Percentiles rank a stretch among this genome's conserved stretches.
Conservation (phyloP, 2,329 filamentous ascomycete species). For the Paraphoma sp. region DNA sequence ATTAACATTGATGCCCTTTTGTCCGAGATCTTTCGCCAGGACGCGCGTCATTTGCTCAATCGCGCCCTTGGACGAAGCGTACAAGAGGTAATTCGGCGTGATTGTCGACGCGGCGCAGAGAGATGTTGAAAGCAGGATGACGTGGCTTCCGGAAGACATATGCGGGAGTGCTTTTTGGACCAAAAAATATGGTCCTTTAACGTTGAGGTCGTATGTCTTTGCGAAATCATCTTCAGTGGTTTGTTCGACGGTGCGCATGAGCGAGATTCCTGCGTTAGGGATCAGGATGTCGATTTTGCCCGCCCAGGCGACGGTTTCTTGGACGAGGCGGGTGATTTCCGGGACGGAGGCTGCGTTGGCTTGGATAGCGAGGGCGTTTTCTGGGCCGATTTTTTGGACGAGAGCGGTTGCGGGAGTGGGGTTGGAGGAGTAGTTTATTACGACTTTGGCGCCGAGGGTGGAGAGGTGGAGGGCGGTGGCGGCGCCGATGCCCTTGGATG, state of each 20-base stretch:
- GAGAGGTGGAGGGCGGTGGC: conserved; percentile 48
- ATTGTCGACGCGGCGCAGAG: conserved; percentile 19
- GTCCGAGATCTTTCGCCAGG: conserved; percentile 62
- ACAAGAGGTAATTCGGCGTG: conserved; percentile 45
- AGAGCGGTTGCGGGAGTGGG: conserved; percentile 61
- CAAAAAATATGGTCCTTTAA: conserved; percentile 36
- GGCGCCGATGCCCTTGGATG: conserved; percentile 38
- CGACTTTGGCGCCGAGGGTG: conserved; percentile 51
- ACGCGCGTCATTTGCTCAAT: conserved; percentile 65
- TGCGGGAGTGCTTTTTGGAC: conserved; percentile 33
- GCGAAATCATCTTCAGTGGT: conserved; percentile 70
- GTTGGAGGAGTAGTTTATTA: conserved; percentile 65
- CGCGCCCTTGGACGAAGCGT: conserved; percentile 64
- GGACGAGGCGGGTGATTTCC: conserved; percentile 58
- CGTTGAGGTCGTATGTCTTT: conserved; percentile 67
- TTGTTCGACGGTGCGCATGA: conserved; percentile 59
- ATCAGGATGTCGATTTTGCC: conserved; percentile 64
- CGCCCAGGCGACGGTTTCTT: conserved; percentile 37
- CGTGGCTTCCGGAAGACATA: conserved; percentile 14
- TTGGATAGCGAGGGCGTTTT: conserved; percentile 61
- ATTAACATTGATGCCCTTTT: conserved; percentile 61
- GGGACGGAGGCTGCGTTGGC: conserved; percentile 53
- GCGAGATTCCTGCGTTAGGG: conserved; percentile 63
- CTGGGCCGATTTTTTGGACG: conserved; percentile 54
- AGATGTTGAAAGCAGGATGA: conserved; percentile 29